phyloP scores from a whole-genome alignment of 1,284 basidiomycete species.

The Ustilago esculenta region DNA sequence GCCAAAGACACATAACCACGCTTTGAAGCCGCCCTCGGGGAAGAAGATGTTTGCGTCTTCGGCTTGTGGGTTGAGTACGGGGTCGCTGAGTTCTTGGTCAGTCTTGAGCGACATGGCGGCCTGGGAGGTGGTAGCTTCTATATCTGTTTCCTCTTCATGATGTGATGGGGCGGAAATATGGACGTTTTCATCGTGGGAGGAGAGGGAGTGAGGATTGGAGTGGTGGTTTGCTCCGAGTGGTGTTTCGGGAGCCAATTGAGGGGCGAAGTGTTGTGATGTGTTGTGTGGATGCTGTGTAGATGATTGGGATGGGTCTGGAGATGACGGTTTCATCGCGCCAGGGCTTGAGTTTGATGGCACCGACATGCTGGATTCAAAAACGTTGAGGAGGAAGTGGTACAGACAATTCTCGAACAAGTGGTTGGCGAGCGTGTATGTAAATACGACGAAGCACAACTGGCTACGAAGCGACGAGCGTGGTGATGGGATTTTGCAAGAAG shows the following conservation, averaged over 20 bases:
- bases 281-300: background rate
- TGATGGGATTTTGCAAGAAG: too few species aligned
- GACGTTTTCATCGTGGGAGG: constrained; percentile 6
- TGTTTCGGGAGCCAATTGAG: background rate
- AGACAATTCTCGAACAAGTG: too few species aligned
- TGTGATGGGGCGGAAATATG: constrained; percentile 3
- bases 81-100: constrained; percentile 35
- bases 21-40: constrained; percentile 50
- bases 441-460: too few species aligned
- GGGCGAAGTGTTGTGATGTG: background rate
- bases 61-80: constrained; percentile 31
- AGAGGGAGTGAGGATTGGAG: background rate
- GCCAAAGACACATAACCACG: constrained; percentile 52
- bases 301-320: constrained; percentile 5
- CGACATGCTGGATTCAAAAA: too few species aligned
- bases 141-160: constrained; percentile 24
- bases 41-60: constrained; percentile 29
- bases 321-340: too few species aligned
- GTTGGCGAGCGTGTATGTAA: too few species aligned
- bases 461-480: background rate
- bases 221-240: background rate
- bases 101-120: constrained; percentile 39
- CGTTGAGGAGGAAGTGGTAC: too few species aligned
- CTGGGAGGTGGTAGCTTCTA: constrained; percentile 33
- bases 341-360: background rate